Percentiles rank a stretch among this genome's conserved stretches.
Evolutionary conservation across 768 basidiomycete genomes (phyloP).

Genomic region (Neoboletus subvelutipes): DNA sequence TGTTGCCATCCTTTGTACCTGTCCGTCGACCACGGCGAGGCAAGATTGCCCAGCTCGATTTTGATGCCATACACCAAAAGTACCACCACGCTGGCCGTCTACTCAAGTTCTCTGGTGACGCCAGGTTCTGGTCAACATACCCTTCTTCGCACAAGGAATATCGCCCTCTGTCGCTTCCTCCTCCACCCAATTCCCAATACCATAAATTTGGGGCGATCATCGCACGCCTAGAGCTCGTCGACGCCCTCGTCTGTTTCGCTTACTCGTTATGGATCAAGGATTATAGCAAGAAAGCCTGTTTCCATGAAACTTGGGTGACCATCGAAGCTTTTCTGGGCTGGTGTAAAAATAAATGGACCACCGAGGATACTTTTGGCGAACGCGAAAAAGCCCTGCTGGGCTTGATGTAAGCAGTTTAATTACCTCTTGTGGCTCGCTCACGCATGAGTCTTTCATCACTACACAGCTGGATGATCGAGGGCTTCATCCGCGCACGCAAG

Average conservation of each 20-base stretch:
- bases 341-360: slow-evolving; percentile 69
- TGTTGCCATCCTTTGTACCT: slow-evolving; percentile 45
- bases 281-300: slow-evolving; percentile 53
- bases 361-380: slow-evolving; percentile 43
- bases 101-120: slow-evolving; percentile 84
- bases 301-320: slow-evolving; percentile 63
- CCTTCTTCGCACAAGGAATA: slow-evolving; percentile 63
- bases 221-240: slow-evolving; percentile 75
- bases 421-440: slow-evolving; percentile 23
- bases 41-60: slow-evolving; percentile 45
- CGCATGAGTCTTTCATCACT: slow-evolving; percentile 21
- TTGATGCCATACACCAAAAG: slow-evolving; percentile 62
- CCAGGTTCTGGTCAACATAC: slow-evolving; percentile 74
- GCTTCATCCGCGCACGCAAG: slow-evolving; percentile 62
- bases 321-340: slow-evolving; percentile 68
- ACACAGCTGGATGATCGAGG: slow-evolving; percentile 75
- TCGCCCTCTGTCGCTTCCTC: slow-evolving; percentile 60
- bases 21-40: slow-evolving; percentile 69
- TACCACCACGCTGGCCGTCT: slow-evolving; percentile 68
- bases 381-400: slow-evolving; percentile 65
- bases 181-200: slow-evolving; percentile 64
- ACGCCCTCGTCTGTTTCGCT: slow-evolving; percentile 80
- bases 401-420: slow-evolving; percentile 62
- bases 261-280: slow-evolving; percentile 84
- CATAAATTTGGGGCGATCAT: slow-evolving; percentile 75